A percentile compares a stretch with the other conserved stretches of the same genome.
Conservation (phyloP, 2,329 filamentous ascomycete genomes). For the Helicocarpus griseus region DNA sequence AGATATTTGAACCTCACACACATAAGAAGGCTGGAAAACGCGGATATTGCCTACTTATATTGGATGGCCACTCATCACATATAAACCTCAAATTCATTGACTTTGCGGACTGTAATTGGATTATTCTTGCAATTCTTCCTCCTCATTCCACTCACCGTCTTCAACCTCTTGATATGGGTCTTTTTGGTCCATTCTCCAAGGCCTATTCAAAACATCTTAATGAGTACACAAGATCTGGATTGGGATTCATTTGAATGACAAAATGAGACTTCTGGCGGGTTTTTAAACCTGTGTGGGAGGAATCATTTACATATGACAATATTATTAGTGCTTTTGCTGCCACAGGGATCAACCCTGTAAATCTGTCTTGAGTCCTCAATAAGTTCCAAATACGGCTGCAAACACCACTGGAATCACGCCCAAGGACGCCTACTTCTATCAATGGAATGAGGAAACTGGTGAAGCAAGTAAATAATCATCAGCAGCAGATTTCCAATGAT, state of each 20-base stretch:
- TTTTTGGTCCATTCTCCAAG: slow-evolving; percentile 1
- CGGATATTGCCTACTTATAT: not conserved
- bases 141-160: slow-evolving; percentile 5
- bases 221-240: not conserved
- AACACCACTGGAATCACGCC: not conserved
- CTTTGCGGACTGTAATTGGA: slow-evolving; percentile 3
- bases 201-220: slow-evolving; percentile 2
- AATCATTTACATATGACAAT: not conserved
- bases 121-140: slow-evolving; percentile 5
- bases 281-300: not conserved
- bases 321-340: not conserved
- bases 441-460: not conserved
- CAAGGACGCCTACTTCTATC: not conserved
- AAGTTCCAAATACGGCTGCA: not conserved
- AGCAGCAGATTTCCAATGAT: not conserved
- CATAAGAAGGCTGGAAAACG: not conserved
- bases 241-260: slow-evolving; percentile 1
- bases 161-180: slow-evolving; percentile 5
- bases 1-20: not conserved
- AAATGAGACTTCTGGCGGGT: slow-evolving; percentile 1
- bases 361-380: not conserved
- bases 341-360: not conserved
- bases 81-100: slow-evolving; percentile 8
- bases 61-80: slow-evolving; percentile 5
- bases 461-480: not conserved